Evolutionary conservation across 1,284 basidiomycete species (phyloP), one percentile per base, ranked within the genome.

Genomic region (Coniferiporia sulphurascens): DNA sequence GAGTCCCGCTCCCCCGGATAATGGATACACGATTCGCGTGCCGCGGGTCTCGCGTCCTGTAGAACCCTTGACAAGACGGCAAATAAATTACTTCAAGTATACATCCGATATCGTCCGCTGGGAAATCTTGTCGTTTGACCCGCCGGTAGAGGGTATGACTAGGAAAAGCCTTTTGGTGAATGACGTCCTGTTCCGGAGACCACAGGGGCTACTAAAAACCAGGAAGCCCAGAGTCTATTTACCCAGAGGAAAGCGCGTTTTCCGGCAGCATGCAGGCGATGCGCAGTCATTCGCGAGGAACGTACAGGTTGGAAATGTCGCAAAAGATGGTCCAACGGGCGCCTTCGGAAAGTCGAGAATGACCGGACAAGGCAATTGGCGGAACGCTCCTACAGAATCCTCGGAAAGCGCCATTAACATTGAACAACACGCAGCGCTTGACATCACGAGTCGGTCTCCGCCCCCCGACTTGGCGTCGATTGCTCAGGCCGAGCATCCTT

Each of bases 61-160:
- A 19, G 80, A 80, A 27, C 72, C 76, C 5, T 64, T 86, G 17
- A 69, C 74, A 27, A 78, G 73, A 61, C 78, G 73, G 62, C 82
- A 85, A 64, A 52, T 78, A 13, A 61, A 59, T 55, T 52, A 51
- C 21, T 32, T 46, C 22, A 58, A 27, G 15, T 2, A 6, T 27
- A 38, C 46, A 35, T 52, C 45, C 46, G 59, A 55, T 35, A 66
- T 73, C 35, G 69, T 82, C 7, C 81, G 82, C 45, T 81, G 84
- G 69, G 89, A 93, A 64, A 78, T 85, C 13, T 75, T 91, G 59
- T 86, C 89, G 3, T 93, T 88, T 74, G 81, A 85, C 32, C 91
- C 92, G 32, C 87, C 89, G 6, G 77, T 91, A 7, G 81, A 83
- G 60, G 82, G 82, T 44, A 85, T 89, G 76, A 81, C 70, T 51